Conservation (phyloP, 805 yeast species). For the Pichia scutulata region DNA sequence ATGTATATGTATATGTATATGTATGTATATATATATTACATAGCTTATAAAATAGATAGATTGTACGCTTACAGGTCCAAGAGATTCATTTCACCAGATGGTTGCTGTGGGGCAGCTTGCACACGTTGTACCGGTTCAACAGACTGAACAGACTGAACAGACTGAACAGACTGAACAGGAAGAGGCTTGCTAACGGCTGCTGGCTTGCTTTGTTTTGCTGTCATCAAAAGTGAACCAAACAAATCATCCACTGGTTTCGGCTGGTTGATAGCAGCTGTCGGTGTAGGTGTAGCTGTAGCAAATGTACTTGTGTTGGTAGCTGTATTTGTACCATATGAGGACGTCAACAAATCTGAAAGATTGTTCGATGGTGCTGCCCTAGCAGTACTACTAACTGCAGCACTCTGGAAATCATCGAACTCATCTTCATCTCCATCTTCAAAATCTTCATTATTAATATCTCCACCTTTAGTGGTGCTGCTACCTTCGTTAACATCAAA, state of each 20-base stretch:
- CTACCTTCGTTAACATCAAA: constrained; percentile 35
- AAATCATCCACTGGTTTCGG: constrained; percentile 16
- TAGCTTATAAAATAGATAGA: not conserved
- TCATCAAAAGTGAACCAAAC: not conserved
- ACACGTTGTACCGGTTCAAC: no score
- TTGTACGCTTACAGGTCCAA: not conserved
- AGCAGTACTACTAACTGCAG: constrained; percentile 33
- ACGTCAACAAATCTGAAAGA: not conserved
- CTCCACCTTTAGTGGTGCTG: constrained; percentile 5
- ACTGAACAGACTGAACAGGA: no score
- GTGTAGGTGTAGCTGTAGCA: constrained; percentile 4
- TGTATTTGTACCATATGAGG: not conserved
- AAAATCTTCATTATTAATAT: constrained; percentile 11
- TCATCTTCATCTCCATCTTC: constrained; percentile 49
- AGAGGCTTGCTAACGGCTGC: no score
- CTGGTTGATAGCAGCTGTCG: constrained; percentile 18
- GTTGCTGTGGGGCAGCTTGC: not conserved
- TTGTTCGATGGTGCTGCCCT: constrained; percentile 12
- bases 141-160: no score
- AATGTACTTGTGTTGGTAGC: not conserved
- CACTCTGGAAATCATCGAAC: constrained; percentile 73
- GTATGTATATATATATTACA: no score
- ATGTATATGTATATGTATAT: no score
- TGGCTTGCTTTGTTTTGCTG: not conserved
- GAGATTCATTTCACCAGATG: not conserved